These are phyloP conservation scores for Byssochlamys sp. DNA, from an alignment of 2,329 filamentous ascomycete species.

Conservation along the genomic window DNA sequence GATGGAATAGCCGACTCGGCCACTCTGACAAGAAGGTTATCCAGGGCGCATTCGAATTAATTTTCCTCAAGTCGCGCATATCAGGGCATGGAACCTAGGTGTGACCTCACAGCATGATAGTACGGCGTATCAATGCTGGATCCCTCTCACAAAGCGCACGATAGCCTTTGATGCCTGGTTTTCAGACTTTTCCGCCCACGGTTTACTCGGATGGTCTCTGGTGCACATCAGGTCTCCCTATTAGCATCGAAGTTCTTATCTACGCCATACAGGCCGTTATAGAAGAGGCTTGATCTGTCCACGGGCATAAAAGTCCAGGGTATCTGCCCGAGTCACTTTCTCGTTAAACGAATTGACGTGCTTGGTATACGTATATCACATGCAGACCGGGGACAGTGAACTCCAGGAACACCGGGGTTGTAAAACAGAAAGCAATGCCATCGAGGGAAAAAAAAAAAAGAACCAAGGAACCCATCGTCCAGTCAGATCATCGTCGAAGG, in stretches of 20 bases:
- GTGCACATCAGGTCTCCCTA: not conserved
- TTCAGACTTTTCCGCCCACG: not conserved
- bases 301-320: not conserved
- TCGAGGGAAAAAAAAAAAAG: not conserved
- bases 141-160: not conserved
- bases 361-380: not conserved
- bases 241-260: not conserved
- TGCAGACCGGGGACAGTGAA: not conserved
- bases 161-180: not conserved
- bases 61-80: not conserved
- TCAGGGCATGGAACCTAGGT: too few species aligned
- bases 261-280: not conserved
- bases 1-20: not conserved
- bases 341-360: not conserved
- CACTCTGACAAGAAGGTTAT: not conserved
- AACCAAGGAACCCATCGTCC: not conserved
- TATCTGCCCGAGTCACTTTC: not conserved
- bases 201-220: not conserved
- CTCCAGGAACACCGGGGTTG: not conserved
- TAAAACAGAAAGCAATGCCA: not conserved
- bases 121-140: not conserved
- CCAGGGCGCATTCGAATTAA: not conserved
- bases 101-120: too few species aligned
- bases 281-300: not conserved
- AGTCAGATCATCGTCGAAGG: slow-evolving; percentile 48